Conservation (phyloP, 2,329 filamentous ascomycete genomes). For the Akanthomyces lecanii region DNA sequence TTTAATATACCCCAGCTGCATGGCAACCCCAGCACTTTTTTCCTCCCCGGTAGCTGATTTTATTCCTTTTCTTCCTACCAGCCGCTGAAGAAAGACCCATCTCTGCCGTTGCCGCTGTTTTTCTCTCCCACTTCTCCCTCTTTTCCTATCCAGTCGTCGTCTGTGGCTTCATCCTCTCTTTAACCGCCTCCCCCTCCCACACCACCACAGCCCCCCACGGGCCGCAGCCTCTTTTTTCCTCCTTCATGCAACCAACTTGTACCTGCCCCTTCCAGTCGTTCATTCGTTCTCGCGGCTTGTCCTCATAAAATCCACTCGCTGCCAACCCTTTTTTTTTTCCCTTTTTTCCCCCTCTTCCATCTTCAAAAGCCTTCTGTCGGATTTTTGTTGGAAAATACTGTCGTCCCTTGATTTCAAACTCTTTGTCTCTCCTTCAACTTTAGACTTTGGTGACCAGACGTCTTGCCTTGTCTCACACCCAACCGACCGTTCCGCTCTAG, state of each 20-base stretch:
- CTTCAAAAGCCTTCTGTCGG: background rate
- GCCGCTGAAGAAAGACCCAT: constrained; percentile 8
- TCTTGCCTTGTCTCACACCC: constrained; percentile 3
- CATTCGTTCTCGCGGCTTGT: constrained; percentile 3
- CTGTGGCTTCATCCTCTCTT: constrained; percentile 21
- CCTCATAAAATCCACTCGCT: background rate
- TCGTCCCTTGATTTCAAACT: background rate
- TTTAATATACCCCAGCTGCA: constrained; percentile 22
- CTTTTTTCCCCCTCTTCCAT: background rate
- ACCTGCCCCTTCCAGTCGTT: constrained; percentile 11
- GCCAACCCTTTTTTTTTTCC: background rate
- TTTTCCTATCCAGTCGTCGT: constrained; percentile 8
- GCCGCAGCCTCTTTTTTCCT: background rate
- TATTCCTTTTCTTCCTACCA: background rate
- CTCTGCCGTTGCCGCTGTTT: background rate
- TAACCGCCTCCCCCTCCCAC: constrained; percentile 16
- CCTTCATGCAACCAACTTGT: constrained; percentile 4
- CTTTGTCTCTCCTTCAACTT: constrained; percentile 8
- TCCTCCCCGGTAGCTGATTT: background rate
- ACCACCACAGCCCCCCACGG: background rate
- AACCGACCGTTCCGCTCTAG: constrained; percentile 1
- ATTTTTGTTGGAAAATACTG: background rate
- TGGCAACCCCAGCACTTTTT: background rate
- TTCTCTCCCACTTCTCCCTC: constrained; percentile 8
- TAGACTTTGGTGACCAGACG: background rate